phyloP scores from a whole-genome alignment of 192 early-diverging fungal genomes.

The Coemansia sp. region DNA sequence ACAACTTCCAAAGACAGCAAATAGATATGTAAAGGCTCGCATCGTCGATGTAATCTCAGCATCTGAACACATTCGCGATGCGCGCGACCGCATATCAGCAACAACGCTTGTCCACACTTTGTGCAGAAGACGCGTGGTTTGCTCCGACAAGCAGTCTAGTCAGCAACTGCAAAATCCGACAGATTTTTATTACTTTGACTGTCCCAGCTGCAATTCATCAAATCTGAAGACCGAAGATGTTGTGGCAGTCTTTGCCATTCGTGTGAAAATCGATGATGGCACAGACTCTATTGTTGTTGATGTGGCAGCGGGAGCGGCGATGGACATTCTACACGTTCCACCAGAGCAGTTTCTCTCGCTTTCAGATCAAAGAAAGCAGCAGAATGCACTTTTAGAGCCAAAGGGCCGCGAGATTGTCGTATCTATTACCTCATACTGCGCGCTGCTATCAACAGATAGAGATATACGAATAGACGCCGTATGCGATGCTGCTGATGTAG shows the following conservation, averaged over 20 bases:
- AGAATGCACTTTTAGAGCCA: slow-evolving; percentile 11
- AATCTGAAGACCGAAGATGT: slow-evolving; percentile 10
- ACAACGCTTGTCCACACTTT: slow-evolving; percentile 30
- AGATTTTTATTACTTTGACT: slow-evolving; percentile 29
- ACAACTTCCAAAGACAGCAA: slow-evolving; percentile 6
- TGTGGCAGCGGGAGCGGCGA: slow-evolving; percentile 13
- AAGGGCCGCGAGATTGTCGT: slow-evolving; percentile 31
- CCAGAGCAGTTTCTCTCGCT: slow-evolving; percentile 37
- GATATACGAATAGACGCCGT: slow-evolving; percentile 34
- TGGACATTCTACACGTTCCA: slow-evolving; percentile 19
- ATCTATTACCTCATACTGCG: slow-evolving; percentile 24
- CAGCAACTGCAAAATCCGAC: slow-evolving; percentile 19
- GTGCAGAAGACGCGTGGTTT: slow-evolving; percentile 17
- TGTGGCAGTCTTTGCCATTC: slow-evolving; percentile 22
- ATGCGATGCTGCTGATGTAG: slow-evolving; percentile 22
- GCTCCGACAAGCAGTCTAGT: background rate
- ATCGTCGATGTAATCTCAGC: slow-evolving; percentile 8
- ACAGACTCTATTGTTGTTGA: slow-evolving; percentile 11
- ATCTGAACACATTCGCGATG: slow-evolving; percentile 20
- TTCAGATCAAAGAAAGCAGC: slow-evolving; percentile 22
- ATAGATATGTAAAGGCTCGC: slow-evolving; percentile 25
- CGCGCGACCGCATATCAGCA: slow-evolving; percentile 34
- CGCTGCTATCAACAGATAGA: slow-evolving; percentile 13
- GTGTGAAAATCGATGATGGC: slow-evolving; percentile 28
- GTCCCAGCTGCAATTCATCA: slow-evolving; percentile 15